These are phyloP conservation scores for Rosa persica DNA, from an alignment of 306 rosid species.

Conservation along the genomic window DNA sequence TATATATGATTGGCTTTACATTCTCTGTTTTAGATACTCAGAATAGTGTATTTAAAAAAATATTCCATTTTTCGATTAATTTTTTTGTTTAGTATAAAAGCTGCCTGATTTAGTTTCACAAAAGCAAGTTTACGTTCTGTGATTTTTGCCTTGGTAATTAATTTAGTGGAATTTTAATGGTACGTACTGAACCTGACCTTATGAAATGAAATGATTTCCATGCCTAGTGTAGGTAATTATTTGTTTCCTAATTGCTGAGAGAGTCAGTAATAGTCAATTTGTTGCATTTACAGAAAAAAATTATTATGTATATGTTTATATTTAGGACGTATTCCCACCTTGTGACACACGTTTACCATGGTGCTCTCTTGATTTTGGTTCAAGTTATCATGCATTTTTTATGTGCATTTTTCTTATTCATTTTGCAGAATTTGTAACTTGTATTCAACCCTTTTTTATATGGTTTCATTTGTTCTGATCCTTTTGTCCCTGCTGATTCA, in stretches of 20 bases:
- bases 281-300: neutral
- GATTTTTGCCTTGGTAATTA: neutral
- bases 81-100: neutral
- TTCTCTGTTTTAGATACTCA: neutral
- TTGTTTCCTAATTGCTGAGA: neutral
- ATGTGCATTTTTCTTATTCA: neutral
- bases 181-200: neutral
- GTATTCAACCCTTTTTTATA: neutral
- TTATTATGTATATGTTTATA: neutral
- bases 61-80: neutral
- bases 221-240: neutral
- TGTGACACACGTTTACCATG: neutral
- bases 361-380: neutral
- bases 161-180: neutral
- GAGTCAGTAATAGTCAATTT: neutral
- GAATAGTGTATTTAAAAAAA: neutral
- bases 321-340: neutral
- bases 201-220: neutral
- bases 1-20: neutral
- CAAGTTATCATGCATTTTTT: neutral
- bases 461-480: neutral
- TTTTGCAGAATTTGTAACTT: neutral
- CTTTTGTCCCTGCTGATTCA: conserved; percentile 3
- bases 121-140: neutral
- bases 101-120: neutral